Evolutionary conservation across 495 filamentous ascomycete genomes (phyloP).

Genomic region (Penicillium atrosanguineum): DNA sequence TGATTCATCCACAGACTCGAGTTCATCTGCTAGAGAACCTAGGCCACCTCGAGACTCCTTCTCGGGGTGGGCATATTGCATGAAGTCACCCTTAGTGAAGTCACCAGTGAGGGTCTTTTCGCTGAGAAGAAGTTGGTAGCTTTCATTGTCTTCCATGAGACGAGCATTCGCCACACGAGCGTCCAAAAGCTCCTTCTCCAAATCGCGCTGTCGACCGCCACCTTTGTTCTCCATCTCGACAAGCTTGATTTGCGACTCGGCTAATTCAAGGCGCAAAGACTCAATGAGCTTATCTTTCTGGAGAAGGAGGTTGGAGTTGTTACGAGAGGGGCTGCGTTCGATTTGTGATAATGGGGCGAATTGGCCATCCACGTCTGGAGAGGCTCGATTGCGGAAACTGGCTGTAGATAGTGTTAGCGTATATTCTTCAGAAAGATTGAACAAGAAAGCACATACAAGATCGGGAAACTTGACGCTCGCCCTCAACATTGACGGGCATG

Average conservation of each 20-base stretch:
- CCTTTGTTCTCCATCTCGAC: constrained; percentile 92
- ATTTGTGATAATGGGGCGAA: constrained; percentile 86
- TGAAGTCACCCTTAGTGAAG: constrained; percentile 81
- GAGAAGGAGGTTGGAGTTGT: constrained; percentile 80
- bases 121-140: constrained; percentile 88
- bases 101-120: constrained; percentile 94
- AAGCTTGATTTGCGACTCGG: constrained; percentile 91
- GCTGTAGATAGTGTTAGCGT: constrained; percentile 41
- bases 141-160: constrained; percentile 97
- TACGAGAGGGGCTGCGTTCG: constrained; percentile 76
- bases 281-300: constrained; percentile 98
- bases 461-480: constrained; percentile 62
- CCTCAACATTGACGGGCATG: constrained; percentile 55
- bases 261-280: constrained; percentile 83
- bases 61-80: constrained; percentile 50
- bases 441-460: constrained; percentile 56
- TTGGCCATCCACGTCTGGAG: constrained; percentile 57
- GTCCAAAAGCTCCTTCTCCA: constrained; percentile 85
- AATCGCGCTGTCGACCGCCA: constrained; percentile 76
- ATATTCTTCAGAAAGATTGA: background rate
- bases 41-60: constrained; percentile 41
- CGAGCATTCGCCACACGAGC: constrained; percentile 91
- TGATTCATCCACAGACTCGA: constrained; percentile 61
- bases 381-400: constrained; percentile 52
- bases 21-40: constrained; percentile 82